Base-by-base conservation (phyloP, 208 protist genomes). In the Blechomonas ayalai region DNA sequence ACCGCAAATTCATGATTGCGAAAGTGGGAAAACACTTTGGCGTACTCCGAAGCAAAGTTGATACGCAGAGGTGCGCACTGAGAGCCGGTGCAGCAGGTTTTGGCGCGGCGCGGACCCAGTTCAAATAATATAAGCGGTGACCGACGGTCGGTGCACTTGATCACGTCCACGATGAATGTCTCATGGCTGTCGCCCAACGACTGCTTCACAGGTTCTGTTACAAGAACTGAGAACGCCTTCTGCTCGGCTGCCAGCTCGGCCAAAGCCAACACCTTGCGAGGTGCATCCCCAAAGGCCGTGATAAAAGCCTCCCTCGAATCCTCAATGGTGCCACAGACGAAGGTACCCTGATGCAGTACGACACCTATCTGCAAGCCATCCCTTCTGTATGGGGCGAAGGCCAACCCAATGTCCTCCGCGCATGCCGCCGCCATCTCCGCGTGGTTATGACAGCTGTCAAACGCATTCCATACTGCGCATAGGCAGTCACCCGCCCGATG, bases 191-290 rank as follows among this genome's bases (percentile, higher is more conserved):
- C 63, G 3, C 76, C 61, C 12, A 89, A 58, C 12, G 71, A 47
- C 63, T 92, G 75, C 54, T 89, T 89, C 13, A 85, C 79, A 15
- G 79, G 67, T 50, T 92, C 79, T 9, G 84, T 73, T 4, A 87
- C 67, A 8, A 89, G 29, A 12, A 92, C 33, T 37, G 65, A 63
- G 16, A 89, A 74, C 19, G 39, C 67, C 18, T 50, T 42, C 18
- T 81, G 62, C 13, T 48, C 56, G 4, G 80, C 59, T 13, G 76
- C 84, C 10, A 89, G 67, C 26, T 86, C 67, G 2, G 73, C 66
- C 4, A 92, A 42, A 16, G 66, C 54, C 26, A 75, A 45, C 12
- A 73, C 75, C 49, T 87, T 67, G 15, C 73, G 51, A 8, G 79
- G 70, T 4, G 73, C 72, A 10, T 76, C 52, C 7, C 84, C 84